Conservation (phyloP, 768 basidiomycete genomes). For the Pisolithus tinctorius region DNA sequence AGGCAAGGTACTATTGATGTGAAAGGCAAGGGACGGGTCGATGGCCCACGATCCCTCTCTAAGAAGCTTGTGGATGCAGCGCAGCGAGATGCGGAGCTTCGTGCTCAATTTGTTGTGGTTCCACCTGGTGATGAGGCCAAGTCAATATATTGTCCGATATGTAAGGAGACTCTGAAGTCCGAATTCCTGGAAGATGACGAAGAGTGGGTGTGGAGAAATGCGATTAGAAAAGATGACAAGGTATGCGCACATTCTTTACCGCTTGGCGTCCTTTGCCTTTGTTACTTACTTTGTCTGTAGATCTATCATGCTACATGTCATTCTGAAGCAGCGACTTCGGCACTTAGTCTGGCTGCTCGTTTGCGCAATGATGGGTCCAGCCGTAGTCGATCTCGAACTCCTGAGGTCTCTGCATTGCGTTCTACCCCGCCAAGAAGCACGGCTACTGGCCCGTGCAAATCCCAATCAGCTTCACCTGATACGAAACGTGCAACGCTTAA, state of each 20-base stretch:
- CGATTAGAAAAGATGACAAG: conserved; percentile 74
- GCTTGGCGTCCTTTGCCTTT: background rate
- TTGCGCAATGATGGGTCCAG: conserved; percentile 53
- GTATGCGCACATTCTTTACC: conserved; percentile 37
- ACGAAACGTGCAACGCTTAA: conserved; percentile 54
- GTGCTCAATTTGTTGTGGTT: conserved; percentile 76
- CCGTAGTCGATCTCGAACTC: conserved; percentile 72
- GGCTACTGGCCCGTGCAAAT: conserved; percentile 25
- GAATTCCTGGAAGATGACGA: conserved; percentile 95
- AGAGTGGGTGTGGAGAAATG: conserved; percentile 98
- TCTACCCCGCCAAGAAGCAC: conserved; percentile 32
- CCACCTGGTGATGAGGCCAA: conserved; percentile 87
- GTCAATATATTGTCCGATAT: conserved; percentile 84
- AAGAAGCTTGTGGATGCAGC: conserved; percentile 60
- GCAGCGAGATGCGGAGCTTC: conserved; percentile 70
- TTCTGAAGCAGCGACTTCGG: conserved; percentile 66
- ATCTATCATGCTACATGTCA: conserved; percentile 94
- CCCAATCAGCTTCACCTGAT: conserved; percentile 46
- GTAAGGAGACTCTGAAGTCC: conserved; percentile 87
- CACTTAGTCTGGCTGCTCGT: conserved; percentile 59
- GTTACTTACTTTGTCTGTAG: conserved; percentile 32
- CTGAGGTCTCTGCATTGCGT: conserved; percentile 43
- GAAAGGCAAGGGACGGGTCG: conserved; percentile 65
- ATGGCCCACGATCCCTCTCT: conserved; percentile 43
- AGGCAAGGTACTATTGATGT: conserved; percentile 52